phyloP scores from a whole-genome alignment of 2,329 filamentous ascomycete species.

The Fusarium sp. region DNA sequence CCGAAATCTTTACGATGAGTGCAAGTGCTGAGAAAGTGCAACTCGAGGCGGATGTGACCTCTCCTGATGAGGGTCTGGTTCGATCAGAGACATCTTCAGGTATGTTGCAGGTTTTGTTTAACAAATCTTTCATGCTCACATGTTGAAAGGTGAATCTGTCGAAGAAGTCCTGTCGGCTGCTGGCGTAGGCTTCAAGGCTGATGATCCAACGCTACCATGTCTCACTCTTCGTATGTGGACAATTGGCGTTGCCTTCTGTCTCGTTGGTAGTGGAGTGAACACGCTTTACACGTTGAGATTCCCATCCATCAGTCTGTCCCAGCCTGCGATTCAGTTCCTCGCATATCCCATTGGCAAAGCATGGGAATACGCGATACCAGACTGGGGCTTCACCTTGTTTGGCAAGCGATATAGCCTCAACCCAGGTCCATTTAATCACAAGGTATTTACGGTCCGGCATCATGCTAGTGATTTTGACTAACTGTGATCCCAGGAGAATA shows the following conservation, averaged over 20 bases:
- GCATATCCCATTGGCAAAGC: constrained; percentile 59
- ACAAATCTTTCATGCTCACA: background rate
- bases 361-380: constrained; percentile 50
- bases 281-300: constrained; percentile 57
- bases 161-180: constrained; percentile 49
- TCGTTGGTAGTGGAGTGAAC: constrained; percentile 54
- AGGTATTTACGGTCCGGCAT: constrained; percentile 19
- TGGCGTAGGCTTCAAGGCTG: constrained; percentile 47
- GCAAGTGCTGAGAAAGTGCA: background rate
- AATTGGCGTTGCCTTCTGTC: constrained; percentile 54
- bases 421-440: constrained; percentile 55
- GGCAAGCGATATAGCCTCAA: constrained; percentile 52
- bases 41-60: background rate
- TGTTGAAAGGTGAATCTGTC: constrained; percentile 11
- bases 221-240: constrained; percentile 56
- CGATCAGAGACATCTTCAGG: constrained; percentile 23
- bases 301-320: constrained; percentile 50
- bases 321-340: constrained; percentile 56
- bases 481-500: constrained; percentile 57
- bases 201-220: constrained; percentile 48
- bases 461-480: accelerated
- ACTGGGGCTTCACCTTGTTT: constrained; percentile 47
- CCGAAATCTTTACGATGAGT: background rate
- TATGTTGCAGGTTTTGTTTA: background rate
- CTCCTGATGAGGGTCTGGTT: background rate